Base-by-base conservation (phyloP, 306 rosid species). In the Heteromeles arbutifolia region DNA sequence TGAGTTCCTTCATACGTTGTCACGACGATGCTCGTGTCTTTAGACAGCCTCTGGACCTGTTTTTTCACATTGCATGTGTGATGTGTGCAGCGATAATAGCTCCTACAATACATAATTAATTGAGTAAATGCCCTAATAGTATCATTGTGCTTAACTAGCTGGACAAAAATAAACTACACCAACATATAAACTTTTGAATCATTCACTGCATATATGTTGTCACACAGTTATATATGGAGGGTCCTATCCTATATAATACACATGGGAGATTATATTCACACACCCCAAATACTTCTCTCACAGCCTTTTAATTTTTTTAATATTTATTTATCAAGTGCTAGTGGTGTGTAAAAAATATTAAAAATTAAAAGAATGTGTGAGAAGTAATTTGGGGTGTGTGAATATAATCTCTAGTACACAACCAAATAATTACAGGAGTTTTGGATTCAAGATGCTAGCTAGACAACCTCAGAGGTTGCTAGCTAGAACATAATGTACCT, bases 41-140 rank as follows among this genome's bases (percentile, higher is more conserved):
- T 88, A 0, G 97, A 91, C 28, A 91, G 85, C 93, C 98, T 93
- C 70, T 93, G 98, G 70, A 93, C 92, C 59, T 93, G 98, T 78
- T 93, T 93, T 87, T 93, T 93, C 85, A 93, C 98, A 18, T 76
- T 91, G 88, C 98, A 93, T 29, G 98, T 93, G 86, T 86, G 92
- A 58, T 93, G 96, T 0, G 98, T 93, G 85, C 98, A 93, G 0
- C 93, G 88, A 70, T 93, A 91, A 80, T 93, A 93, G 90, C 98
- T 93, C 87, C 98, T 93, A 18, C 34, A 34, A 50, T 5, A 17
- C 26, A 17, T 6, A n/a, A 22, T 2, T n/a, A 8, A 48, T 48
- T 48, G 21, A 59, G 65, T 59, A 59, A 59, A 59, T 61, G 21
- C 21, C 63, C 29, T 57, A 24, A 57, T 22, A 57, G 54, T 50